Evolutionary conservation across 192 early-diverging fungal species (phyloP).

Genomic region (Chytriomyces sp.): DNA sequence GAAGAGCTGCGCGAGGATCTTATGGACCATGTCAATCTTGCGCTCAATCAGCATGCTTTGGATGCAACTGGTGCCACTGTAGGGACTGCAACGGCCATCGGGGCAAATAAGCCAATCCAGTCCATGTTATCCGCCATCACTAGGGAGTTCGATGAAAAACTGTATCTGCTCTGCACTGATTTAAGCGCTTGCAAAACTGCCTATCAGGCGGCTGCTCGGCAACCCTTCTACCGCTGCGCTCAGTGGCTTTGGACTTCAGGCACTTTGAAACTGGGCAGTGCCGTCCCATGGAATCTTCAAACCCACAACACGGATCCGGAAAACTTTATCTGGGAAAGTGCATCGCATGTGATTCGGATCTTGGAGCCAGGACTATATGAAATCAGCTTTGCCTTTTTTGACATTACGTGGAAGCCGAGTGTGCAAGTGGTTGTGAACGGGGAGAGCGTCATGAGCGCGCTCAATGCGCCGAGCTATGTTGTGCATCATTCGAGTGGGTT

Average conservation of each 20-base stretch:
- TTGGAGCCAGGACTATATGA: slow-evolving; percentile 53
- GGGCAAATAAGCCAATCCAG: slow-evolving; percentile 1
- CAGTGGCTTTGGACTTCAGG: slow-evolving; percentile 56
- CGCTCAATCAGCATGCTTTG: neutral
- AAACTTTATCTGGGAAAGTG: slow-evolving; percentile 52
- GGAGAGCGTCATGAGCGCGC: slow-evolving; percentile 56
- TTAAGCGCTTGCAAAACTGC: slow-evolving; percentile 44
- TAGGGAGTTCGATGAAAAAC: slow-evolving; percentile 57
- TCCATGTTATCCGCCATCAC: slow-evolving; percentile 13
- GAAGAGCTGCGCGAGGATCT: neutral
- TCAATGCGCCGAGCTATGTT: slow-evolving; percentile 54
- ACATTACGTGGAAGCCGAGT: slow-evolving; percentile 43
- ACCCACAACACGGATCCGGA: slow-evolving; percentile 51
- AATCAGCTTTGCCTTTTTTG: slow-evolving; percentile 51
- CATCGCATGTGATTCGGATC: slow-evolving; percentile 35
- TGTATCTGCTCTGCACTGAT: slow-evolving; percentile 49
- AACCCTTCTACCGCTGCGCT: slow-evolving; percentile 46
- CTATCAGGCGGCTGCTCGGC: slow-evolving; percentile 30
- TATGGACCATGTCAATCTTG: neutral
- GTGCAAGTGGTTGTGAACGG: slow-evolving; percentile 57
- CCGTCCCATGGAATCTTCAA: slow-evolving; percentile 54
- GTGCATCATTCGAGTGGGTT: slow-evolving; percentile 52
- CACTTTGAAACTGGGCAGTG: slow-evolving; percentile 41
- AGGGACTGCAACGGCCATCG: neutral
- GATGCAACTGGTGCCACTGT: neutral